These are phyloP conservation scores for Juglanconis juglandina DNA, from an alignment of 2,329 filamentous ascomycete genomes.

Conservation along the genomic window DNA sequence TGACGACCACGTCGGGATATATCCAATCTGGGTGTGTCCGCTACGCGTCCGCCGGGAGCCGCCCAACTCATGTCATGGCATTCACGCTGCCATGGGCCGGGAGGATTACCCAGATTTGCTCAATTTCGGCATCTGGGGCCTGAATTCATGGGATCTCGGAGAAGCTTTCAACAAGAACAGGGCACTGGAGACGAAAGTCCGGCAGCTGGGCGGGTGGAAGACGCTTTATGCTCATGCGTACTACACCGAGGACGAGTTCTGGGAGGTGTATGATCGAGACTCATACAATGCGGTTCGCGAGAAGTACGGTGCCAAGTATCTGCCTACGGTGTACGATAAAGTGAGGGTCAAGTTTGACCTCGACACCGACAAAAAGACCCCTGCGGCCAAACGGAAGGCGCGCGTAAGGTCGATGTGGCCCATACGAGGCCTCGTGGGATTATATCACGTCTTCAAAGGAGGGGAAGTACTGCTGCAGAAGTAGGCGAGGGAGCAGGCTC, in stretches of 20 bases:
- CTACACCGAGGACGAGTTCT: conserved; percentile 66
- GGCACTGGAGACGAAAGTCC: conserved; percentile 56
- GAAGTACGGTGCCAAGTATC: conserved; percentile 55
- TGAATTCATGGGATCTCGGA: conserved; percentile 37
- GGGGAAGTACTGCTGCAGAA: conserved; percentile 4
- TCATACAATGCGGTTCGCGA: conserved; percentile 57
- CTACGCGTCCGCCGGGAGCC: conserved; percentile 41
- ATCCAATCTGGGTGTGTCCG: conserved; percentile 57
- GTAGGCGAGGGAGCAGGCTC: too few relatives aligned
- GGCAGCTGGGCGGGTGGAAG: conserved; percentile 61
- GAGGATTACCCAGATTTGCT: conserved; percentile 34
- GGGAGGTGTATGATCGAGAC: conserved; percentile 57
- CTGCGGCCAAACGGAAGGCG: not conserved
- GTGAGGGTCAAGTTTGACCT: conserved; percentile 54
- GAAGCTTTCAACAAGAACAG: conserved; percentile 55
- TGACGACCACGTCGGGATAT: conserved; percentile 42
- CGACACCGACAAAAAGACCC: conserved; percentile 27
- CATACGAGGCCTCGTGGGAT: not conserved
- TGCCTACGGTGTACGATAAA: conserved; percentile 67
- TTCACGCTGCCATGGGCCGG: conserved; percentile 40
- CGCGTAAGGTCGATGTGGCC: conserved; percentile 5
- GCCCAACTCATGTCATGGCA: conserved; percentile 40
- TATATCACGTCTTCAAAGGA: conserved; percentile 1
- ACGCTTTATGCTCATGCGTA: conserved; percentile 69
- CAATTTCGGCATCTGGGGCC: conserved; percentile 64